phyloP scores from a whole-genome alignment of 768 basidiomycete species.

The Punctularia strigosozonata region DNA sequence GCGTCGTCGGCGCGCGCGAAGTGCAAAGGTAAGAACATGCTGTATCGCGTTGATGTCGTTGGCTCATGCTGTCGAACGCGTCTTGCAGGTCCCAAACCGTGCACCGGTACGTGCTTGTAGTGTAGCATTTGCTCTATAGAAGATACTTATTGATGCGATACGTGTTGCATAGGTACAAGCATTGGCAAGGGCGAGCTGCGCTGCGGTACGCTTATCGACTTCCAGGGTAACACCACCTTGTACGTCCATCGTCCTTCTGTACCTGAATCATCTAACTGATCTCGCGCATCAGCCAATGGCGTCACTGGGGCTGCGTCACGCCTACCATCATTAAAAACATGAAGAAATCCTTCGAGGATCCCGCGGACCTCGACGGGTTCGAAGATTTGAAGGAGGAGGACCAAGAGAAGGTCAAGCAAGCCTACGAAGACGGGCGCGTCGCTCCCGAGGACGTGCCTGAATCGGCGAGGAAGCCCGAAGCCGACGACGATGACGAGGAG shows the following conservation, averaged over 20 bases:
- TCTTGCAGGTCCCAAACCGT: slow-evolving; percentile 64
- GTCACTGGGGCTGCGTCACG: slow-evolving; percentile 87
- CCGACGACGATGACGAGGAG: slow-evolving; percentile 31
- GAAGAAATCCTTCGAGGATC: slow-evolving; percentile 44
- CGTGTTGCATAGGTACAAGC: slow-evolving; percentile 46
- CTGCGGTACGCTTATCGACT: slow-evolving; percentile 63
- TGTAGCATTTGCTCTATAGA: slow-evolving; percentile 2
- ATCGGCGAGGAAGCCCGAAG: slow-evolving; percentile 48
- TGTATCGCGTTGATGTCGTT: slow-evolving; percentile 13
- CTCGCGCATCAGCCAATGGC: slow-evolving; percentile 48
- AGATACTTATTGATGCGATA: slow-evolving; percentile 11
- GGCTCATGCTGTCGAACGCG: slow-evolving; percentile 9
- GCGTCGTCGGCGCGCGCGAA: slow-evolving; percentile 54
- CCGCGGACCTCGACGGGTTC: slow-evolving; percentile 76
- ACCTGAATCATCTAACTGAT: background rate
- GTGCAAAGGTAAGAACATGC: slow-evolving; percentile 51
- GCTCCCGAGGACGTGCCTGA: slow-evolving; percentile 78
- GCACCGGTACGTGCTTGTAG: slow-evolving; percentile 35
- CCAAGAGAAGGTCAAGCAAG: slow-evolving; percentile 55
- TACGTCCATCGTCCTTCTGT: slow-evolving; percentile 19
- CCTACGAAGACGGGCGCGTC: slow-evolving; percentile 70
- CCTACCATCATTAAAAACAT: slow-evolving; percentile 57
- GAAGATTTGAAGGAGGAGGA: slow-evolving; percentile 62
- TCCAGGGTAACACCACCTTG: slow-evolving; percentile 61
- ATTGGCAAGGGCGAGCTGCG: slow-evolving; percentile 67